These are phyloP conservation scores for Cephalotrichum gorgonifer DNA, from an alignment of 2,329 filamentous ascomycete species.

Conservation along the genomic window DNA sequence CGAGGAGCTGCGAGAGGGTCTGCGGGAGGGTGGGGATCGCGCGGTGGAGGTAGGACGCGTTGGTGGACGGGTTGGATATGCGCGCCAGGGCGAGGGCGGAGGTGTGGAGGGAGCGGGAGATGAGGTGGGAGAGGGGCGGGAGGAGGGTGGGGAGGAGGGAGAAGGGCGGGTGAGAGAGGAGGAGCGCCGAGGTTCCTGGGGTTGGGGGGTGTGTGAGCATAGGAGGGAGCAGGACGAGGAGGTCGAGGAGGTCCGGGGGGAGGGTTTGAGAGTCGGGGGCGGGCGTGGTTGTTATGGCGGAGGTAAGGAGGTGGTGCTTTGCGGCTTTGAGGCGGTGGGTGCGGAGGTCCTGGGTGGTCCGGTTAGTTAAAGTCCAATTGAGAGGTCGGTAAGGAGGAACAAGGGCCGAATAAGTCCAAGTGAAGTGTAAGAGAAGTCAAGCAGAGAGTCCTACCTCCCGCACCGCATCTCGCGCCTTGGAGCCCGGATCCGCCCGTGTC, in stretches of 20 bases:
- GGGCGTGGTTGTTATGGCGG: slow-evolving; percentile 35
- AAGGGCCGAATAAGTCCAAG: too few species aligned
- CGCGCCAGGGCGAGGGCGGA: slow-evolving; percentile 38
- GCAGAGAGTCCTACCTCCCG: slow-evolving; percentile 29
- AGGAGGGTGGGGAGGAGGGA: slow-evolving; percentile 35
- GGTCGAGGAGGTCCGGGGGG: slow-evolving; percentile 20
- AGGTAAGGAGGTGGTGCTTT: slow-evolving; percentile 38
- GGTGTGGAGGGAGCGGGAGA: slow-evolving; percentile 38
- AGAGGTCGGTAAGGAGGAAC: too few species aligned
- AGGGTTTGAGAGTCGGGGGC: slow-evolving; percentile 36
- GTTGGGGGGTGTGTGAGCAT: slow-evolving; percentile 26
- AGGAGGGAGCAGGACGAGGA: slow-evolving; percentile 42
- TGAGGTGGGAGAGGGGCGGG: slow-evolving; percentile 31
- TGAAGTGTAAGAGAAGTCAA: neutral
- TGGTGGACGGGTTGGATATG: slow-evolving; percentile 33
- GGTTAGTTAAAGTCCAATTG: neutral
- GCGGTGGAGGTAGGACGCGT: slow-evolving; percentile 48
- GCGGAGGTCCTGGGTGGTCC: slow-evolving; percentile 35
- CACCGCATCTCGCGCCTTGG: slow-evolving; percentile 37
- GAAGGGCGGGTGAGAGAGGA: slow-evolving; percentile 41
- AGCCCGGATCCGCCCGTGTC: slow-evolving; percentile 38
- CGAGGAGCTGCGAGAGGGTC: slow-evolving; percentile 25
- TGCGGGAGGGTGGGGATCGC: slow-evolving; percentile 37
- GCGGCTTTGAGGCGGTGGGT: slow-evolving; percentile 35
- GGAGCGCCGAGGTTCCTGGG: slow-evolving; percentile 24